Evolutionary conservation across 75 land plant genomes (phyloP).

Genomic region (Sequoia sempervirens): DNA sequence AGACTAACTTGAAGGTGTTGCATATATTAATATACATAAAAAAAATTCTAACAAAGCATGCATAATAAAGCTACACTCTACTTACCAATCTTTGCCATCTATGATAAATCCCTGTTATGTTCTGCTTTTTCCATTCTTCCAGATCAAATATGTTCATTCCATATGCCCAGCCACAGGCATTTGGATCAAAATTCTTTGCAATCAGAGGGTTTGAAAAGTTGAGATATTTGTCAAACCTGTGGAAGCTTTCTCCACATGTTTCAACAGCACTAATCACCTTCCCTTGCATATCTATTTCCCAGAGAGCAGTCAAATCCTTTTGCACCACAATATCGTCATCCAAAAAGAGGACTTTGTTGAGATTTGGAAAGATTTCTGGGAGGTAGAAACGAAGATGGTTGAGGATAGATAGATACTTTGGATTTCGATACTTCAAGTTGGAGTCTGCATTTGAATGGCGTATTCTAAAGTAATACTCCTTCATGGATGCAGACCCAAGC

Average conservation of each 20-base stretch:
- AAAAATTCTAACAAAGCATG: not conserved
- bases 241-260: constrained; percentile 56
- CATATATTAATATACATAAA: not conserved
- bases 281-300: constrained; percentile 48
- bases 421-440: constrained; percentile 66
- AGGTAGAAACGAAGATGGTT: constrained; percentile 76
- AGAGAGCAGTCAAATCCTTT: constrained; percentile 50
- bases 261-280: constrained; percentile 67
- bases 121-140: constrained; percentile 52
- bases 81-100: constrained; percentile 71
- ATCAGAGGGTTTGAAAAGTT: constrained; percentile 71
- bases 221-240: constrained; percentile 54
- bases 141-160: constrained; percentile 82
- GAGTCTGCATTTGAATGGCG: constrained; percentile 41
- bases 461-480: constrained; percentile 58
- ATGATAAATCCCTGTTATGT: constrained; percentile 61
- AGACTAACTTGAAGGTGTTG: not conserved
- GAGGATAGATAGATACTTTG: constrained; percentile 67
- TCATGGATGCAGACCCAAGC: constrained; percentile 57
- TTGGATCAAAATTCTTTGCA: constrained; percentile 55
- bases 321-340: constrained; percentile 70
- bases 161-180: constrained; percentile 79
- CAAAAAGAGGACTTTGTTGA: constrained; percentile 50
- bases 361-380: constrained; percentile 60
- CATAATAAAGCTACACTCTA: not conserved